Conservation (phyloP, 768 basidiomycete species). For the Mycena sanguinolenta region DNA sequence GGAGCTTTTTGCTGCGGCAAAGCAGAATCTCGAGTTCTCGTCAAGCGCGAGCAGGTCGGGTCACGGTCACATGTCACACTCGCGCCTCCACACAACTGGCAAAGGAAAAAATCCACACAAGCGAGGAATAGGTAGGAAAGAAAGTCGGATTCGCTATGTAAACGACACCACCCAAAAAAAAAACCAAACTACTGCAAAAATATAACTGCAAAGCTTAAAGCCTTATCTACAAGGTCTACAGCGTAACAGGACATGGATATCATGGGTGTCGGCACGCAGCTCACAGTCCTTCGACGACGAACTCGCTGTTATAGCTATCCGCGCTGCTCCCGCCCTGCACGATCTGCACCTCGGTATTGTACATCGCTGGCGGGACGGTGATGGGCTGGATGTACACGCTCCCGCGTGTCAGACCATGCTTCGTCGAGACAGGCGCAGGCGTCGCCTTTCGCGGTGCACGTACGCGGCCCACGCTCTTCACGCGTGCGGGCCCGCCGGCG, state of each 20-base stretch:
- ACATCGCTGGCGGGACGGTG: conserved; percentile 28
- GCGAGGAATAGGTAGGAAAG: not conserved
- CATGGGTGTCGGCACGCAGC: not conserved
- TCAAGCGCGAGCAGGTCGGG: not conserved
- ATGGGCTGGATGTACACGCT: conserved; percentile 39
- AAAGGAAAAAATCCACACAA: not conserved
- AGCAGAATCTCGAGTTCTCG: no score
- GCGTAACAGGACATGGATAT: no score
- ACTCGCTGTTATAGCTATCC: conserved; percentile 35
- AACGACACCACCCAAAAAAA: conserved; percentile 7
- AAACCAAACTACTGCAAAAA: not conserved
- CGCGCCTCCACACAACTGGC: not conserved
- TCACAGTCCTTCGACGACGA: conserved; percentile 14
- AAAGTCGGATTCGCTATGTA: not conserved
- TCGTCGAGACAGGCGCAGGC: conserved; percentile 27
- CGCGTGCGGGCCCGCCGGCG: conserved; percentile 6
- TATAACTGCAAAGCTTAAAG: not conserved
- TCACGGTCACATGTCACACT: conserved; percentile 1
- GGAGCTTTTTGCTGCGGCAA: not conserved
- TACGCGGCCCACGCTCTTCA: conserved; percentile 37
- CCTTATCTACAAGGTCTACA: not conserved
- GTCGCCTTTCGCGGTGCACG: conserved; percentile 32
- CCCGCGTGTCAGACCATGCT: conserved; percentile 29
- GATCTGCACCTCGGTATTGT: conserved; percentile 32
- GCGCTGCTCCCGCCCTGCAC: conserved; percentile 36